Evolutionary conservation across 495 filamentous ascomycete genomes (phyloP), one percentile per base, ranked within the genome.

Genomic region (Eremomyces bilateralis): DNA sequence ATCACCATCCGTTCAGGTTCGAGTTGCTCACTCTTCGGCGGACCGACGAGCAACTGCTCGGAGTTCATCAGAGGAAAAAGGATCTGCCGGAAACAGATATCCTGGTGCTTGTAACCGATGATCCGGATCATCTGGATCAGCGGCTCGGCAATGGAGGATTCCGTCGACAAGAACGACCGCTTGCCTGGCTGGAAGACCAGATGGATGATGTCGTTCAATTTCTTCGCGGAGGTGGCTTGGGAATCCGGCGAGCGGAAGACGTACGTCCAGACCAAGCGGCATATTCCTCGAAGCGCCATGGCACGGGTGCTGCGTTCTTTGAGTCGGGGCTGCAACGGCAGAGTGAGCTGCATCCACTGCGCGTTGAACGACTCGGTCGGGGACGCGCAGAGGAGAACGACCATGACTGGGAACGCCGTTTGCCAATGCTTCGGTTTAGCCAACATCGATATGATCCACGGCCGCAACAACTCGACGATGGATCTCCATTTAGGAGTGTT

Each of bases 1-100:
- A 99, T 77, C 6, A 94, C 81, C 61, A 94, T 92, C 48, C 76
- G 77, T 48, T 99, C 88, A 0, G 88, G 88, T 34, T 94, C 88
- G 44, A 99, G 71, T 45, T 88, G 80, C 48, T 94, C 85, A 32
- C 91, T 76, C 47, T 71, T 81, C 37, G 88, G 58, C 20, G 92
- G 83, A 20, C 76, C 73, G 20, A 69, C 64, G 1, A 68, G 67
- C 48, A 97, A 83, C 20, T 80, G 58, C 25, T 99, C 88, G 4
- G 81, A 79, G 49, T 91, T 94, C 44, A 99, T 75, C 33, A 99
- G 54, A 5, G 85, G 88, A 49, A 93, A 99, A 15, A 99, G 79
- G 36, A 95, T 80, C 35, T 59, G 80, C 41, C 73, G 68, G 53
- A 95, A 93, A 51, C 82, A 92, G 31, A 85, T 71, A 42, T 95